Evolutionary conservation across 1,284 basidiomycete genomes (phyloP).

Genomic region (Melampsora americana): DNA sequence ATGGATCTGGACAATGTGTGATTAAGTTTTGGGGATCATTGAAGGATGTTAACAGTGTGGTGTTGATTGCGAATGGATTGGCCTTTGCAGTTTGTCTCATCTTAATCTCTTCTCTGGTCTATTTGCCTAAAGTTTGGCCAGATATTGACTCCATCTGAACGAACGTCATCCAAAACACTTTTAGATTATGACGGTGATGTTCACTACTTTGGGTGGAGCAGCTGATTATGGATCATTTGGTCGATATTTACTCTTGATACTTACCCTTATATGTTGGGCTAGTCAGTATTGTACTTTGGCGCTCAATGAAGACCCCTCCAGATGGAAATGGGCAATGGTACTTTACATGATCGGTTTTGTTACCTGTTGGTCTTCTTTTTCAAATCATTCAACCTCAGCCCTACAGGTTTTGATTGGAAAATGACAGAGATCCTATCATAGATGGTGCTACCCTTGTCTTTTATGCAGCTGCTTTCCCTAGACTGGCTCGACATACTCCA

Average conservation of each 20-base stretch:
- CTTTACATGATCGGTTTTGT: slow-evolving; percentile 43
- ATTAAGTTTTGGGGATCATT: slow-evolving; percentile 16
- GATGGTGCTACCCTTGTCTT: slow-evolving; percentile 43
- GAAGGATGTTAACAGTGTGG: slow-evolving; percentile 31
- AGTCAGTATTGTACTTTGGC: slow-evolving; percentile 23
- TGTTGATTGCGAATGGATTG: slow-evolving; percentile 40
- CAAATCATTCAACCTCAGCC: neutral
- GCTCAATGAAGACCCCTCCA: slow-evolving; percentile 11
- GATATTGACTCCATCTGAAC: neutral
- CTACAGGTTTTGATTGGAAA: too few relatives aligned
- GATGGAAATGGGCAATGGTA: slow-evolving; percentile 33
- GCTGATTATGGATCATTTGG: slow-evolving; percentile 37
- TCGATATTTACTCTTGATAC: slow-evolving; percentile 29
- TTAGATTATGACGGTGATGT: slow-evolving; percentile 43
- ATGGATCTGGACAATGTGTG: slow-evolving; percentile 25
- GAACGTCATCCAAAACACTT: neutral
- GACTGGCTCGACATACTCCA: neutral
- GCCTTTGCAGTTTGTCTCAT: slow-evolving; percentile 20
- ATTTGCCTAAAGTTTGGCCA: neutral
- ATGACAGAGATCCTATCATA: neutral
- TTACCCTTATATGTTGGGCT: slow-evolving; percentile 42
- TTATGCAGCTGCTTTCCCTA: slow-evolving; percentile 19
- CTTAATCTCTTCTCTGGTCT: neutral
- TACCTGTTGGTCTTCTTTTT: slow-evolving; percentile 16
- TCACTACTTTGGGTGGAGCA: slow-evolving; percentile 34